Evolutionary conservation across 371 early-diverging fungal species (phyloP), one percentile per base, ranked within the genome.

Genomic region (Nematocida sp.): DNA sequence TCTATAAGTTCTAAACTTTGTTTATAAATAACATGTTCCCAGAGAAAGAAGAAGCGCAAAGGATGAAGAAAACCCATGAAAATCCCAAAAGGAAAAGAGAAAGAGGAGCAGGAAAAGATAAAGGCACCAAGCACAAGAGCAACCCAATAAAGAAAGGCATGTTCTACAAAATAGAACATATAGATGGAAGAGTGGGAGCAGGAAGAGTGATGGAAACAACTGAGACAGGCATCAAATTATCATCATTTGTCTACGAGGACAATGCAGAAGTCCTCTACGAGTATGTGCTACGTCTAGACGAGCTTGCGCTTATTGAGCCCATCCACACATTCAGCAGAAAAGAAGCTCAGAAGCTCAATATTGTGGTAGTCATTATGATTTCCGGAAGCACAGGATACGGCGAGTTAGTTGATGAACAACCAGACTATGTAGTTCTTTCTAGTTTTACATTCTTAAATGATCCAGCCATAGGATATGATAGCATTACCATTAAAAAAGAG

Each of bases 341-440:
- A 23, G 68, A 68, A 42, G 49, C 11, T 57, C 23, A 3, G 28
- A 61, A 2, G 18, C 16, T 30, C 7, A 39, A 63, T 32, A 71
- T 68, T 49, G 55, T 71, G 30, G 63, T 71, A 13, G 75, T 61
- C 5, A 40, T 23, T 2, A 71, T 61, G 63, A 25, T 40, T 25
- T 68, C 75, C 0, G 63, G 63, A 11, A 63, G 53, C 20, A 30
- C 28, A n/a, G 75, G 75, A 23, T 71, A 71, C 30, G 75, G 75
- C 2, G 63, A 71, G 33, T 38, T 71, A 13, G 48, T 47, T 1
- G 1, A 28, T 26, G 75, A 71, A 26, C 39, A 39, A 28, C 32
- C 25, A 51, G 64, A 51, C 2, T 3, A 1, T 0, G 16, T 71
- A 1, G 23, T 23, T 1, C 25, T 71, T 1, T 33, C n/a, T 3